Base-by-base conservation (phyloP, 2,329 filamentous ascomycete genomes). In the Trichoderma pleuroti region DNA sequence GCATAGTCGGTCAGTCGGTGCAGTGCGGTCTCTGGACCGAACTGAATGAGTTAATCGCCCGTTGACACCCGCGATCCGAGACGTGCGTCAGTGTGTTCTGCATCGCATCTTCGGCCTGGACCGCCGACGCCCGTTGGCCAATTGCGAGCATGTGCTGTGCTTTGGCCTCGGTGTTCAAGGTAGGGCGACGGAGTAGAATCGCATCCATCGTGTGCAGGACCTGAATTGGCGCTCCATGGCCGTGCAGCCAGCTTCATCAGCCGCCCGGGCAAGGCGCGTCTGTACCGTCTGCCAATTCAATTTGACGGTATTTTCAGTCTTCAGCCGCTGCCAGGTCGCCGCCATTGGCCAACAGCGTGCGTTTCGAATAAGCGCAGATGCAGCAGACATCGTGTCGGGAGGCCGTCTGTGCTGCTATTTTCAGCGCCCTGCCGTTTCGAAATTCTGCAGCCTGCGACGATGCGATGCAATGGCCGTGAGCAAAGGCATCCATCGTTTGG, bases 401-500 rank as follows among this genome's bases (percentile, higher is more conserved):
- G 52, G 54, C 65, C 54, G 5, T 68, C 21, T 46, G 54, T 49
- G 65, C 26, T 68, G 54, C 66, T 68, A 68, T 68, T 68, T 68
- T 61, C 66, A 61, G 66, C 56, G 28, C 30, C 30, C 30, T n/a
- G 56, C n/a, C 49, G 73, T 74, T 73, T 73, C 72, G 68, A 68
- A 68, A 63, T 64, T 59, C 52, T 64, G 54, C 56, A 68, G 39
- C 56, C 39, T 68, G 66, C 24, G 28, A 39, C 11, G 39, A 30
- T 26, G 65, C 11, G 39, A 30, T 26, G 65, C 65, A 26, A 28
- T 60, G n/a, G 32, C 36, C 52, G 18, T 49, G 11, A 56, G 34
- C 24, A n/a, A 63, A 59, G 28, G 26, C 26, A 28, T 28, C 5
- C n/a, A 32, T 21, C 52, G 39, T 70, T 59, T 71, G 67, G 64